A percentile compares a stretch with the other conserved stretches of the same genome.
Conservation (phyloP, 2,329 filamentous ascomycete genomes). For the Hypoxylon rubiginosum region DNA sequence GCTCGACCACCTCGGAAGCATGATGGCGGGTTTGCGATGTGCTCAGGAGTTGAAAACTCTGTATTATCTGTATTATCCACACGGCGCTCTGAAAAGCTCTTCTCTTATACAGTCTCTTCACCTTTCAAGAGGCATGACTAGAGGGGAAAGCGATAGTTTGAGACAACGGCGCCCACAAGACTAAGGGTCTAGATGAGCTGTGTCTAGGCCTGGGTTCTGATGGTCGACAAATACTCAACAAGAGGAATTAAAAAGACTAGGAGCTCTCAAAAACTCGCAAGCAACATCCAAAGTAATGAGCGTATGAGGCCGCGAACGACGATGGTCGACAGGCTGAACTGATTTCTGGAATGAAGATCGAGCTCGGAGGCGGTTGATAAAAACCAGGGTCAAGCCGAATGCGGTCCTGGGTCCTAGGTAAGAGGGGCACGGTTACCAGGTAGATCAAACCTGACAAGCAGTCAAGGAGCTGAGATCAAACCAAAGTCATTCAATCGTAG, state of each 20-base stretch:
- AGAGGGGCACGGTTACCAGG: conserved; percentile 40
- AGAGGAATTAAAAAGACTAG: not conserved
- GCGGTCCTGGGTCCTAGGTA: conserved; percentile 29
- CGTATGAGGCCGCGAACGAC: conserved; percentile 26
- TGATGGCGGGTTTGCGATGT: conserved; percentile 38
- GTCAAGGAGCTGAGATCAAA: conserved; percentile 37
- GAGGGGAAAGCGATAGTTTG: conserved; percentile 20
- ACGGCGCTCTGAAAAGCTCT: conserved; percentile 30
- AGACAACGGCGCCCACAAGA: conserved; percentile 17
- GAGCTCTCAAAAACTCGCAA: conserved; percentile 8
- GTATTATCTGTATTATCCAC: conserved; percentile 27
- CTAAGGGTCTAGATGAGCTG: not conserved
- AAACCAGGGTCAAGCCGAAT: conserved; percentile 31
- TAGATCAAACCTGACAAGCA: conserved; percentile 46
- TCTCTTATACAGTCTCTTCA: conserved; percentile 25
- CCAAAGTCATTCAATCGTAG: conserved; percentile 35
- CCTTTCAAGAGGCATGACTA: conserved; percentile 41
- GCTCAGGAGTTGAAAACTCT: conserved; percentile 9
- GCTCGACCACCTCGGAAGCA: conserved; percentile 54
- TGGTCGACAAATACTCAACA: conserved; percentile 2
- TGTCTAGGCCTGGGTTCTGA: conserved; percentile 2
- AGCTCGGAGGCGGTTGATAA: conserved; percentile 21
- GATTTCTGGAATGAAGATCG: conserved; percentile 33
- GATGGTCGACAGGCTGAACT: conserved; percentile 11
- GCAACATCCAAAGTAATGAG: conserved; percentile 3